Conservation (phyloP, 169 alveolate species). For the Eimeria tenella region DNA sequence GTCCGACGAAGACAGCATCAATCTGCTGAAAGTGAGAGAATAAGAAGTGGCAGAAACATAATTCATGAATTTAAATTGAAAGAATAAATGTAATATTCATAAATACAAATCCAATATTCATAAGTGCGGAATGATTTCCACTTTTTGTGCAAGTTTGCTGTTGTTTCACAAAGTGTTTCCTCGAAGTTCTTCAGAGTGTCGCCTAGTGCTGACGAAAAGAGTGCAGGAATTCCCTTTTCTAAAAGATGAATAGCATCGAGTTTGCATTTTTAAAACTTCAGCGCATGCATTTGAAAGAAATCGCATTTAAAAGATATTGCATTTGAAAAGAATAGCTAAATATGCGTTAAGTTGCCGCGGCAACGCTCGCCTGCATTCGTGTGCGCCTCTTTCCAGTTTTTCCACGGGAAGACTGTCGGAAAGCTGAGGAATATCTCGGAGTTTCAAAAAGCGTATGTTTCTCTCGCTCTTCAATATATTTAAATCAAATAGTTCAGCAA, state of each 20-base stretch:
- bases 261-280: too few relatives aligned
- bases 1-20: slow-evolving; percentile 69
- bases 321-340: too few relatives aligned
- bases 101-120: neutral
- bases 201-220: too few relatives aligned
- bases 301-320: too few relatives aligned
- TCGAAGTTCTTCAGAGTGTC: neutral
- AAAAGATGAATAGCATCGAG: too few relatives aligned
- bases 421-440: slow-evolving; percentile 59
- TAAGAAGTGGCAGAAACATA: neutral
- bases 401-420: slow-evolving; percentile 55
- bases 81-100: too few relatives aligned
- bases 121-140: neutral
- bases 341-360: too few relatives aligned
- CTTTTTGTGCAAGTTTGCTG: neutral
- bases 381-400: slow-evolving; percentile 32
- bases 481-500: too few relatives aligned
- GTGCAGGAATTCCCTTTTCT: too few relatives aligned
- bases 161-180: too few relatives aligned
- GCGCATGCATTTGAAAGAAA: too few relatives aligned
- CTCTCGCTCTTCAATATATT: neutral
- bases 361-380: too few relatives aligned
- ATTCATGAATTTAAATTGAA: neutral
- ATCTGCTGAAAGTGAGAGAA: slow-evolving; percentile 6
- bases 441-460: slow-evolving; percentile 70